Evolutionary conservation across 78 protist species (phyloP).

Genomic region (Monosiga brevicollis): DNA sequence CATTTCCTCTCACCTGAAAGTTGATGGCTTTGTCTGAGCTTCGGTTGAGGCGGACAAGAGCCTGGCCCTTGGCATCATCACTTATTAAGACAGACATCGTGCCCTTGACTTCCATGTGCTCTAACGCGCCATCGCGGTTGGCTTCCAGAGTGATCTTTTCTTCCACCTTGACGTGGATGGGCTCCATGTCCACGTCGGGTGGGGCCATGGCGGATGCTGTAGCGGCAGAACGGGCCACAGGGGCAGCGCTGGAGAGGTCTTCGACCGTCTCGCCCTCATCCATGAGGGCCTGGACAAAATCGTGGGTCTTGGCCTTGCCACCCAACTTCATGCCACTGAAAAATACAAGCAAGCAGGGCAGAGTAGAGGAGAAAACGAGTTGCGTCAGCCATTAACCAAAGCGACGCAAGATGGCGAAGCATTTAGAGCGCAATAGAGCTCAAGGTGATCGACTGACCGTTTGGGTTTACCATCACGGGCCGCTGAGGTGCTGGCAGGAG

Average conservation of each 20-base stretch:
- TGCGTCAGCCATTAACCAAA: not conserved
- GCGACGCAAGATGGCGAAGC: not conserved
- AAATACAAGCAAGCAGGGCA: not conserved
- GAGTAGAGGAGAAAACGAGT: not conserved
- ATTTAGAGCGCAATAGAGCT: too few relatives aligned
- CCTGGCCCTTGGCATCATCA: too few relatives aligned
- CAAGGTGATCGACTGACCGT: too few relatives aligned
- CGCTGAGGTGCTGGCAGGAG: not conserved
- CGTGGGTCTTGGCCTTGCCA: slow-evolving; percentile 3
- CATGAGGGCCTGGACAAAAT: slow-evolving; percentile 16
- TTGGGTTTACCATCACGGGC: too few relatives aligned
- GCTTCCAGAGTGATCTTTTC: slow-evolving; percentile 17
- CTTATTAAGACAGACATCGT: not conserved
- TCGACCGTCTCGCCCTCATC: slow-evolving; percentile 16
- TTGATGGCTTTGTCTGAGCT: too few relatives aligned
- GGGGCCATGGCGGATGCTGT: not conserved
- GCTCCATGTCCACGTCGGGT: too few relatives aligned
- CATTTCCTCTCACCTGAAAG: too few relatives aligned
- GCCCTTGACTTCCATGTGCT: slow-evolving; percentile 25
- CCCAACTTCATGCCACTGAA: slow-evolving; percentile 34
- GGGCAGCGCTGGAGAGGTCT: not conserved
- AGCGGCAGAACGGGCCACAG: not conserved
- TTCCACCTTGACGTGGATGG: slow-evolving; percentile 21
- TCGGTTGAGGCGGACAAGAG: too few relatives aligned
- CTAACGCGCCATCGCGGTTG: slow-evolving; percentile 39